Base-by-base conservation (phyloP, 1,284 basidiomycete species). In the Phellopilus nigrolimitatus region DNA sequence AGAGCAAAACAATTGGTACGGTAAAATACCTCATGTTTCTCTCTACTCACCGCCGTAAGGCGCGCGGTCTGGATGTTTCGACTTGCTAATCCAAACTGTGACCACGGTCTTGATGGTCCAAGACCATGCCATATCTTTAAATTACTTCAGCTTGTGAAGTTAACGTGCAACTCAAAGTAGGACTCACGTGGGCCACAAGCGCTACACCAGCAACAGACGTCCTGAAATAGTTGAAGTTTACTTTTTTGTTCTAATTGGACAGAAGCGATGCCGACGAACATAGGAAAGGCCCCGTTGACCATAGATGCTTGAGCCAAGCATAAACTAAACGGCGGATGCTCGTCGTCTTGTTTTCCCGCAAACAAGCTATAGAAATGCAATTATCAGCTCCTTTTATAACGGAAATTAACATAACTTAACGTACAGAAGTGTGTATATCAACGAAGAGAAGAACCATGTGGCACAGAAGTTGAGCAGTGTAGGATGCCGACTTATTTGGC, bases 281-380 rank as follows among this genome's bases (percentile, higher is more conserved):
- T 58, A 3, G 57, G 45, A 38, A 56, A 51, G 5, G 51, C 50
- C 4, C 55, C 55, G 50, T 54, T 54, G n/a, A 53, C 45, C 57
- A 58, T 58, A 3, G 55, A 47, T 22, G 53, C 53, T 41, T 55
- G 53, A 1, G 53, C 48, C 37, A 55, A 28, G 44, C 53, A 55
- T 10, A 55, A 30, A 21, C 30, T 28, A 19, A 51, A 47, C n/a
- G 53, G 37, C n/a, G 53, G 53, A 30, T 55, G 53, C n/a, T 45
- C 43, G 28, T 51, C 42, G 13, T 44, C 36, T 24, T 55, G 48
- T n/a, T 55, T 43, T 28, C 53, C 53, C 21, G 53, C 48, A 34
- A 45, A 55, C 2, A 55, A 30, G 9, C 53, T 55, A 24, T 9
- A 22, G 34, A 31, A 21, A 27, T 45, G 13, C 24, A 15, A 27